Percentiles rank a stretch among this genome's conserved stretches.
These are phyloP conservation scores for Moniliella sp. DNA, from an alignment of 1,284 basidiomycete species.

Conservation along the genomic window DNA sequence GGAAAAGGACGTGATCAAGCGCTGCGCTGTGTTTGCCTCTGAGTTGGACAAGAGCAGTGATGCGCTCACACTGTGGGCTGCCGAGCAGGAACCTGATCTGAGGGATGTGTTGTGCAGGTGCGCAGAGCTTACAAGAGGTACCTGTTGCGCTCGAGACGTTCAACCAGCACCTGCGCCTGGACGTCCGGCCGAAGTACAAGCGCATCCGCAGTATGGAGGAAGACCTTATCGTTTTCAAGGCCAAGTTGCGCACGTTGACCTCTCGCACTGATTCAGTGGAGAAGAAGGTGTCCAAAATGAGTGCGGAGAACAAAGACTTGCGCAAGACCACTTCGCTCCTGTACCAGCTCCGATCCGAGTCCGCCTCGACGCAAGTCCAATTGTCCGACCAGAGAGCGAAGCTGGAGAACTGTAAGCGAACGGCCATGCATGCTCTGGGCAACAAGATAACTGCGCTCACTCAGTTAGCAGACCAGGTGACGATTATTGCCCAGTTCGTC, in stretches of 20 bases:
- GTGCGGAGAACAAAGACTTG: conserved; percentile 63
- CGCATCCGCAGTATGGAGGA: conserved; percentile 64
- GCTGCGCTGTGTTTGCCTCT: conserved; percentile 47
- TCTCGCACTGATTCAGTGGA: conserved; percentile 63
- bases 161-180: conserved; percentile 51
- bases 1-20: conserved; percentile 59
- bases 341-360: conserved; percentile 52
- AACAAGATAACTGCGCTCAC: too few species aligned
- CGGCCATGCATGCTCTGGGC: too few species aligned
- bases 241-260: conserved; percentile 47
- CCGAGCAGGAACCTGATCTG: conserved; percentile 67
- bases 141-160: conserved; percentile 48
- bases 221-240: conserved; percentile 52
- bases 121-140: conserved; percentile 51
- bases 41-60: conserved; percentile 57
- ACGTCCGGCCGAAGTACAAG: conserved; percentile 45
- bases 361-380: too few species aligned
- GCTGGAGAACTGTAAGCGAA: too few species aligned
- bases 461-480: too few species aligned
- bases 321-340: conserved; percentile 53
- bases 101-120: conserved; percentile 55
- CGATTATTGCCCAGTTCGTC: too few species aligned
- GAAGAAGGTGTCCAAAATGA: conserved; percentile 72
- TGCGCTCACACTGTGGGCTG: conserved; percentile 54
- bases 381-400: too few species aligned